Conservation (phyloP, 2,329 filamentous ascomycete genomes). For the Verticillium tricorpus region DNA sequence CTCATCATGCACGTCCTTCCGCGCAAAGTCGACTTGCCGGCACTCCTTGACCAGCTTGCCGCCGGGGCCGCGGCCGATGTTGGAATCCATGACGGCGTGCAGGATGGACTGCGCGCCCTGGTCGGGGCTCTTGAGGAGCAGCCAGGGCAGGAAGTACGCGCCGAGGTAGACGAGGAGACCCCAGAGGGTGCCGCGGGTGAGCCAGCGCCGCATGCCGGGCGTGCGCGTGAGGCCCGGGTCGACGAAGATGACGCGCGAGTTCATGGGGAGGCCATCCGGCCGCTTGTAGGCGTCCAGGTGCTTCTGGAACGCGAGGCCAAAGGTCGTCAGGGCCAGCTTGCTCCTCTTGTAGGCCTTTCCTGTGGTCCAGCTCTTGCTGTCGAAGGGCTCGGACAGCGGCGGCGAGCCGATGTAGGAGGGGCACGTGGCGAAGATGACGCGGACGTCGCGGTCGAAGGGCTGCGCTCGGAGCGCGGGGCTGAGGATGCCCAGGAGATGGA, state of each 20-base stretch:
- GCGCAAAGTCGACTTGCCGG: constrained; percentile 65
- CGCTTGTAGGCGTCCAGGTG: constrained; percentile 81
- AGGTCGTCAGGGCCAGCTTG: constrained; percentile 80
- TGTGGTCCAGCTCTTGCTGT: constrained; percentile 49
- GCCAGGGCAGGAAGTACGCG: constrained; percentile 78
- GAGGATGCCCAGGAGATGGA: constrained; percentile 87
- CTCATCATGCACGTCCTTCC: constrained; percentile 74
- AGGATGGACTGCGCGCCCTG: constrained; percentile 85
- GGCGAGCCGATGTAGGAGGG: constrained; percentile 80
- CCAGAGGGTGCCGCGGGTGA: constrained; percentile 78
- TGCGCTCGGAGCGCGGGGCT: constrained; percentile 87
- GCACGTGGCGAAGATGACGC: constrained; percentile 82
- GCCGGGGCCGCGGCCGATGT: constrained; percentile 59
- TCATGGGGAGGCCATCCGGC: constrained; percentile 78
- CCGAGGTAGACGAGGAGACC: constrained; percentile 73
- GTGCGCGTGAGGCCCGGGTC: constrained; percentile 85
- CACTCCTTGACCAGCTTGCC: constrained; percentile 87
- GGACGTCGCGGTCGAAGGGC: constrained; percentile 88
- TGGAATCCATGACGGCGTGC: constrained; percentile 77
- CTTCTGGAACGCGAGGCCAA: constrained; percentile 87
- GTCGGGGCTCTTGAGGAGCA: constrained; percentile 78
- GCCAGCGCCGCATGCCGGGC: constrained; percentile 80
- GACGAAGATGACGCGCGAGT: constrained; percentile 76
- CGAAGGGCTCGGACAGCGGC: constrained; percentile 51
- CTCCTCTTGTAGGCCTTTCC: constrained; percentile 58